A percentile compares a stretch with the other conserved stretches of the same genome.
phyloP scores from a whole-genome alignment of 176 grass and related monocot genomes.

The Oryza punctata region DNA sequence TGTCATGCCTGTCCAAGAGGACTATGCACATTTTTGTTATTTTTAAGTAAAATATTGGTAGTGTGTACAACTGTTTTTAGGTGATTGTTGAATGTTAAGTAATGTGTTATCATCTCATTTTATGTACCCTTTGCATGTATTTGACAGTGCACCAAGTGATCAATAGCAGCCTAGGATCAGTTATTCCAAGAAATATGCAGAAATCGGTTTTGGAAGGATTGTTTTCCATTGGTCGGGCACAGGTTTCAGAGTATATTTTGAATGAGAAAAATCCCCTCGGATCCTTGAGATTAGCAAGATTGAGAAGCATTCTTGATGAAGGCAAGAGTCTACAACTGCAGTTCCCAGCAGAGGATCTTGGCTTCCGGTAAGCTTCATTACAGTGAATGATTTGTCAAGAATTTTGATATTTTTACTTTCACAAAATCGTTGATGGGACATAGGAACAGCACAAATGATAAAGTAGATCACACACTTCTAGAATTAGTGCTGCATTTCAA shows the following conservation, averaged over 20 bases:
- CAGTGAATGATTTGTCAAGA: neutral
- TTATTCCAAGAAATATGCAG: conserved; percentile 71
- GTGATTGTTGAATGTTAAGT: conserved; percentile 9
- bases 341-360: conserved; percentile 96
- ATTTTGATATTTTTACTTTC: neutral
- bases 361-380: conserved; percentile 62
- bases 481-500: neutral
- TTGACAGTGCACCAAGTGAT: conserved; percentile 77
- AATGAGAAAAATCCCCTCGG: conserved; percentile 88
- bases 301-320: conserved; percentile 87
- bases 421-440: neutral
- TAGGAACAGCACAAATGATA: neutral
- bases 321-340: conserved; percentile 95
- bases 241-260: conserved; percentile 84
- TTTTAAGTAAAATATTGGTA: conserved; percentile 14
- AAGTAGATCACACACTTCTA: neutral
- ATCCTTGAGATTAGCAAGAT: conserved; percentile 59
- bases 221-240: conserved; percentile 81
- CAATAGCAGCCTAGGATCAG: conserved; percentile 66
- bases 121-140: conserved; percentile 27
- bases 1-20: neutral
- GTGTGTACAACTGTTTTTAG: neutral
- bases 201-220: conserved; percentile 73
- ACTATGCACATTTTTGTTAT: conserved; percentile 17
- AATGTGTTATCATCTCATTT: neutral